Evolutionary conservation across 164 flowering plant genomes (phyloP), one percentile per base, ranked within the genome.

Genomic region (Platanus orientalis): DNA sequence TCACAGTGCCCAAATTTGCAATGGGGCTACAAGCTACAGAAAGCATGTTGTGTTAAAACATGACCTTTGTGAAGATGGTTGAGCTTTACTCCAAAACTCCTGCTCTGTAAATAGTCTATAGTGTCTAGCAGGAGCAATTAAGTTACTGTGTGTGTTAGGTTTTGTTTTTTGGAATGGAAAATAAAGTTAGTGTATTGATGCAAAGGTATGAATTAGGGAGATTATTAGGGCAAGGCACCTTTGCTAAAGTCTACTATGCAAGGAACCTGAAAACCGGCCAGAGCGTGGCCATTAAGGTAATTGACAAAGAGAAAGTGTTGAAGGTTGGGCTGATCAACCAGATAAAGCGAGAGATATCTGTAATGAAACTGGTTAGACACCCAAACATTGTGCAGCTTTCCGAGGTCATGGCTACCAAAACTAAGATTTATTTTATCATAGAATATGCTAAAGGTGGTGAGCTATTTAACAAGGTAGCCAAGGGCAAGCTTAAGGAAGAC

Each of bases 361-460:
- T 83, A 21, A 81, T 87, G 90, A 74, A 78, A 54, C 65, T 85
- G 52, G 79, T 85, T 34, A 71, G 68, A 54, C 90, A 83, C 72
- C 88, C 85, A 0, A 76, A 87, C 45, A 75, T 85, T 19, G 80
- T 85, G 40, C 82, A 79, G 72, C 83, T 87, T 45, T 78, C 78
- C 51, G 93, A 87, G 75, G 88, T 87, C 9, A 77, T 87, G 84
- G 93, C 93, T n/a, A 83, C 71, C 70, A 83, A 82, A 68, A 60
- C 83, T 39, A 87, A 82, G 76, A 83, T 87, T 45, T 87, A 87
- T 75, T 83, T 87, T 69, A 85, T 79, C 28, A 79, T 85, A 82
- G 90, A 87, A 45, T 82, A 81, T 71, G 88, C 62, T 10, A 84
- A 70, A 71, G 93, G 93, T 12, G 93, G 90, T 17, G 93, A 87